Evolutionary conservation across 176 grass and related monocot species (phyloP), one percentile per base, ranked within the genome.

Genomic region (Elymus sibiricus): DNA sequence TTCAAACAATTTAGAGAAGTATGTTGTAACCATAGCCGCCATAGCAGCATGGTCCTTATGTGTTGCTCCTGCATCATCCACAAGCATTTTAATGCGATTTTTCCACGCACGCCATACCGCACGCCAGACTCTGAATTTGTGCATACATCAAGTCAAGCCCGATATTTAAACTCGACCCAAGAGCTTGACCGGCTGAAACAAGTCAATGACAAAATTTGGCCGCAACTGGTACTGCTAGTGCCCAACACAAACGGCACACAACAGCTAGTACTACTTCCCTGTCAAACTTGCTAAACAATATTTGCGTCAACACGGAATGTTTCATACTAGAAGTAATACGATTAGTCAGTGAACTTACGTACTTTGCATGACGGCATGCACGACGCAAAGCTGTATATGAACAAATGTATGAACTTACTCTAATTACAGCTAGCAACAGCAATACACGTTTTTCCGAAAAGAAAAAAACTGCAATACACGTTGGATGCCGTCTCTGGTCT

Each of bases 341-440:
- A 60, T 44, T 67, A 55, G 12, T n/a, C 21, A 72, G 59, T 24
- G 19, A 86, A 40, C 31, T 4, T 46, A 21, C 25, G 15, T 32
- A 73, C 39, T 73, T 43, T 2, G 4, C 47, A n/a, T 82, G 86
- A 87, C 46, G 13, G 1, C 34, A 75, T 67, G 34, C 70, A 68
- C 77, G 86, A 88, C 86, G 46, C 61, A 76, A n/a, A 65, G 44
- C 22, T 46, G 28, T 22, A 38, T 69, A 22, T 26, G 3, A 28
- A 38, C 34, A 19, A 21, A 19, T n/a, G 3, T 47, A 53, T 24
- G 26, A 10, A 31, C 14, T 68, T 35, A 12, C 10, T 64, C 32
- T 4, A 34, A 34, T 28, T 64, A 15, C 4, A 29, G 26, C 62
- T 25, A 55, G n/a, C 2, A 53, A 9, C 34, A 42, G 7, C 37